phyloP scores from a whole-genome alignment of 306 rosid species.

The Morella rubra region DNA sequence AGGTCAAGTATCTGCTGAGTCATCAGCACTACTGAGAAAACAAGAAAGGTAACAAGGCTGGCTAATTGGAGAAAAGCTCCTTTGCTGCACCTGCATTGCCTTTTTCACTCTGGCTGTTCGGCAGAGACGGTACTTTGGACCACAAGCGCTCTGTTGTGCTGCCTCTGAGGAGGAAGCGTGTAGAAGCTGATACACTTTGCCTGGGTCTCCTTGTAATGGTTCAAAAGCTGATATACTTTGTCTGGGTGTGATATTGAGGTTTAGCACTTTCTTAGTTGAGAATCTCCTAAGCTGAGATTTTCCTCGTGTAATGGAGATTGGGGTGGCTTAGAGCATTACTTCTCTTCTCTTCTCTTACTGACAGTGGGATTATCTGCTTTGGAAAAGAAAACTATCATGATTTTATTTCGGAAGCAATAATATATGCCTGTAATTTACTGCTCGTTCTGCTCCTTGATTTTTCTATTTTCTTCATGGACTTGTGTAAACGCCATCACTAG shows the following conservation, averaged over 20 bases:
- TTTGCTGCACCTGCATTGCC: too few relatives aligned
- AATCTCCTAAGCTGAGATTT: not conserved
- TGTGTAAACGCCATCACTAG: not conserved
- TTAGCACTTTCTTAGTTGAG: not conserved
- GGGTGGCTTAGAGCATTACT: not conserved
- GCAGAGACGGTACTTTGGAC: not conserved
- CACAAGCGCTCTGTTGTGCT: not conserved
- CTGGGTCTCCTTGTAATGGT: not conserved
- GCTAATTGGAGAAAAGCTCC: too few relatives aligned
- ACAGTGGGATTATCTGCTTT: too few relatives aligned
- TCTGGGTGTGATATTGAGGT: too few relatives aligned
- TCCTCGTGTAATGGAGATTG: not conserved
- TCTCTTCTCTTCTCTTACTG: not conserved
- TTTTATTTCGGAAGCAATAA: not conserved
- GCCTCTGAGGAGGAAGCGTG: not conserved
- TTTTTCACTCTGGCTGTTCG: too few relatives aligned
- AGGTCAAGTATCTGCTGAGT: too few relatives aligned
- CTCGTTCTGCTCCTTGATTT: not conserved
- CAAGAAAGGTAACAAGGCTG: too few relatives aligned
- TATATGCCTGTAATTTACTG: not conserved
- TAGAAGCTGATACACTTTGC: not conserved
- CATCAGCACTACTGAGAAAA: too few relatives aligned
- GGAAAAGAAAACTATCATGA: not conserved
- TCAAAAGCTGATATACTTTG: not conserved
- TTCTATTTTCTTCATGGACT: not conserved